A percentile compares a stretch with the other conserved stretches of the same genome.
phyloP scores from a whole-genome alignment of 2,329 filamentous ascomycete genomes.

The Cercospora zeina region DNA sequence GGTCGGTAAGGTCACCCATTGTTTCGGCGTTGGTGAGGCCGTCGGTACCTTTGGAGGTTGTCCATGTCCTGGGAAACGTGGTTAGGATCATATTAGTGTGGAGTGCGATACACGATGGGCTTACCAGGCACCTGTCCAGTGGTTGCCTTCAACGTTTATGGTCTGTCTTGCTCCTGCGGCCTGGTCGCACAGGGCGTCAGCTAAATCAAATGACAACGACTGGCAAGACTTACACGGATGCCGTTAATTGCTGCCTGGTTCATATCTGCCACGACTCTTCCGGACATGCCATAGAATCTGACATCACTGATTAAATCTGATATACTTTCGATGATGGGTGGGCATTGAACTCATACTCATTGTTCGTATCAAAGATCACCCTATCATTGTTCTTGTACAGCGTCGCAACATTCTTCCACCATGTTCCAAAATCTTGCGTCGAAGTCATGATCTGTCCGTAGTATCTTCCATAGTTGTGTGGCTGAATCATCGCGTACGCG shows the following conservation, averaged over 20 bases:
- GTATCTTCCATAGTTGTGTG: slow-evolving; percentile 56
- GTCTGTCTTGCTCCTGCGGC: slow-evolving; percentile 53
- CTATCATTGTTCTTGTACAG: slow-evolving; percentile 45
- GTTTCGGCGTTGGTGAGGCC: slow-evolving; percentile 47
- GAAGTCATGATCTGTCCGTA: slow-evolving; percentile 49
- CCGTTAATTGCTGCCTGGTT: slow-evolving; percentile 52
- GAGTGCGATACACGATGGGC: not conserved
- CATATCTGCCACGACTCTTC: slow-evolving; percentile 39
- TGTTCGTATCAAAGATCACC: slow-evolving; percentile 53
- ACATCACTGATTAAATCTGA: no score
- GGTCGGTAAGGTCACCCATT: slow-evolving; percentile 54
- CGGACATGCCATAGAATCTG: not conserved
- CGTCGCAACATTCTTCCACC: slow-evolving; percentile 47
- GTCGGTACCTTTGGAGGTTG: slow-evolving; percentile 44
- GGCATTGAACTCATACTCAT: slow-evolving; percentile 49
- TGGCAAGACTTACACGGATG: slow-evolving; percentile 38
- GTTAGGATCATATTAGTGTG: not conserved
- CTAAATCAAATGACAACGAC: not conserved
- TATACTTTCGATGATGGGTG: slow-evolving; percentile 35
- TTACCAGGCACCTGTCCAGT: slow-evolving; percentile 49
- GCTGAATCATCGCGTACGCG: slow-evolving; percentile 51
- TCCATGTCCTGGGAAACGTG: slow-evolving; percentile 46
- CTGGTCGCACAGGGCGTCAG: not conserved
- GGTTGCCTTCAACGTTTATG: slow-evolving; percentile 62
- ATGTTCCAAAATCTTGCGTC: slow-evolving; percentile 45